Evolutionary conservation across 2,329 filamentous ascomycete genomes (phyloP).

Genomic region (Fusarium sambucinum): DNA sequence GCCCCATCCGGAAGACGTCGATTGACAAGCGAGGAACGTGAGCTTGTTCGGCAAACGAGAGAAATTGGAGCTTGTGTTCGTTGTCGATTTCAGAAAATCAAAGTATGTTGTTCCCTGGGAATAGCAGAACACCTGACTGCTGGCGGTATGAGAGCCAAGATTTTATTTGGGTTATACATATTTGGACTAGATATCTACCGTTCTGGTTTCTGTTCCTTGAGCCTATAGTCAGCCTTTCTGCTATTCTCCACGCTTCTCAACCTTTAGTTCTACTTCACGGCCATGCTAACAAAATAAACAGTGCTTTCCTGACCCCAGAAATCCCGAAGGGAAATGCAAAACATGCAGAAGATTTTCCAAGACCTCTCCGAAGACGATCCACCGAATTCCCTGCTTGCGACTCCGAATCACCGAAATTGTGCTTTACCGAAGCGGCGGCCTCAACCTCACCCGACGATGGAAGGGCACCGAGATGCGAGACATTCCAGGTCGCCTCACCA

Average conservation of each 20-base stretch:
- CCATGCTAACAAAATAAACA: constrained; percentile 38
- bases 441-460: constrained; percentile 60
- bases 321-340: constrained; percentile 53
- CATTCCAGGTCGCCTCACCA: constrained; percentile 52
- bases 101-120: constrained; percentile 20
- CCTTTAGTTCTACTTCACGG: not conserved
- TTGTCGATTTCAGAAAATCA: constrained; percentile 42
- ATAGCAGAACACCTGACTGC: not conserved
- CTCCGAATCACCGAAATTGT: constrained; percentile 57
- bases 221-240: not conserved
- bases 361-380: constrained; percentile 61
- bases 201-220: not conserved
- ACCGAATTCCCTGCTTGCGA: constrained; percentile 59
- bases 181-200: not conserved
- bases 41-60: constrained; percentile 8
- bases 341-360: constrained; percentile 56
- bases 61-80: constrained; percentile 34
- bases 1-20: not conserved
- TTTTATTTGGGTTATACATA: not conserved
- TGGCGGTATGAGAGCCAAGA: not conserved
- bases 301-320: constrained; percentile 54
- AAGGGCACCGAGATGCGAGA: constrained; percentile 56
- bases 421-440: constrained; percentile 58
- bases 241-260: not conserved
- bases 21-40: constrained; percentile 4